phyloP scores from a whole-genome alignment of 1,284 basidiomycete species.

The Waitea zeae region DNA sequence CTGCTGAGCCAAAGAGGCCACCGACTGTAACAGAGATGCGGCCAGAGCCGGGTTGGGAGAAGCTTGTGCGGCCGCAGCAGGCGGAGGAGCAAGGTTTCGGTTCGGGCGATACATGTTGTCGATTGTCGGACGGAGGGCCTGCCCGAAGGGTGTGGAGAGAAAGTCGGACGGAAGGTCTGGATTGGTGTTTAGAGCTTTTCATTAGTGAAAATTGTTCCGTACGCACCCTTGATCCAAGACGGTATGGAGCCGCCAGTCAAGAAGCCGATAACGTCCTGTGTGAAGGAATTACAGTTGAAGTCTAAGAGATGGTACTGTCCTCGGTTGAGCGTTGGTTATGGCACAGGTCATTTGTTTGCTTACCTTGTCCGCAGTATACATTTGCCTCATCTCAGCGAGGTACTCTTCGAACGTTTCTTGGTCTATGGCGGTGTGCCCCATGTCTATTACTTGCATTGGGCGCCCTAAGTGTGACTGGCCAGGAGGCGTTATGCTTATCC shows the following conservation, averaged over 20 bases:
- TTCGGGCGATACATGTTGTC: slow-evolving; percentile 65
- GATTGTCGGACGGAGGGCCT: slow-evolving; percentile 74
- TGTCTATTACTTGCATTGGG: slow-evolving; percentile 59
- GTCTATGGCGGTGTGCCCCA: slow-evolving; percentile 75
- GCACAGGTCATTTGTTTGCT: slow-evolving; percentile 8
- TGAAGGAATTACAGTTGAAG: slow-evolving; percentile 86
- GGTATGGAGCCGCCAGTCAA: slow-evolving; percentile 70
- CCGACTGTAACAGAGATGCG: slow-evolving; percentile 42
- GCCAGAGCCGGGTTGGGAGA: slow-evolving; percentile 33
- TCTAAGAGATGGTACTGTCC: slow-evolving; percentile 74
- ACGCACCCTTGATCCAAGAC: slow-evolving; percentile 52
- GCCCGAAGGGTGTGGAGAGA: slow-evolving; percentile 79
- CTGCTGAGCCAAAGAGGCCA: slow-evolving; percentile 34
- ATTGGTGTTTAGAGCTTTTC: neutral
- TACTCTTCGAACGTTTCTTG: slow-evolving; percentile 75
- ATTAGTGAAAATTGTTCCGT: slow-evolving; percentile 2
- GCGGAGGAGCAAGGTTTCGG: slow-evolving; percentile 16
- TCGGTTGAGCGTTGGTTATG: neutral
- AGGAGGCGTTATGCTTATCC: slow-evolving; percentile 49
- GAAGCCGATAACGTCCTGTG: slow-evolving; percentile 74
- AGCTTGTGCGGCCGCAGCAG: slow-evolving; percentile 14
- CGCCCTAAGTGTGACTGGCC: slow-evolving; percentile 72
- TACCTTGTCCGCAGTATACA: slow-evolving; percentile 79
- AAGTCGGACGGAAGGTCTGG: slow-evolving; percentile 79
- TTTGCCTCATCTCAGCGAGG: slow-evolving; percentile 49